Percentiles rank a stretch among this genome's conserved stretches.
These are phyloP conservation scores for Leishmania guyanensis DNA, from an alignment of 208 protist species.

Conservation along the genomic window DNA sequence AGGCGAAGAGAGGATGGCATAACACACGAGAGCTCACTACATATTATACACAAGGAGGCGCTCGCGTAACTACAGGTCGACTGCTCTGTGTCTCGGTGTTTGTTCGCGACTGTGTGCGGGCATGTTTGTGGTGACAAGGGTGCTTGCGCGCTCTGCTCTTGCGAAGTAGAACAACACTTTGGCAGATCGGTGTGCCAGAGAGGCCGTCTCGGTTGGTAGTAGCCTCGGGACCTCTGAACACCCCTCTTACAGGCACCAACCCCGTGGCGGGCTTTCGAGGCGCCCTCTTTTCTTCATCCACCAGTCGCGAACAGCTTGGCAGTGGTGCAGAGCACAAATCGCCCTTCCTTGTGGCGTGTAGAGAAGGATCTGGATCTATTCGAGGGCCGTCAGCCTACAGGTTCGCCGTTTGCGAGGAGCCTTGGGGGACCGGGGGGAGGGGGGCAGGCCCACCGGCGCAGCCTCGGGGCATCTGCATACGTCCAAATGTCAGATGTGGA, in stretches of 20 bases:
- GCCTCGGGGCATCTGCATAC: slow-evolving; percentile 1
- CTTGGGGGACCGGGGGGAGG: background rate
- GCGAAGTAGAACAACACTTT: background rate
- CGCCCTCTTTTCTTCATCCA: slow-evolving; percentile 16
- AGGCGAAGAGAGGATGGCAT: background rate
- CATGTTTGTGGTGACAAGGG: background rate
- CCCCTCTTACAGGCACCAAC: background rate
- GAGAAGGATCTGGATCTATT: background rate
- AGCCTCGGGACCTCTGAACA: background rate
- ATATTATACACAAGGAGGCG: background rate
- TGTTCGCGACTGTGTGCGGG: too few relatives aligned
- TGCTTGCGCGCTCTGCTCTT: background rate
- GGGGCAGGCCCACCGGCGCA: slow-evolving; percentile 10
- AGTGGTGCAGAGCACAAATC: background rate
- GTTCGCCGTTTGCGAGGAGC: background rate
- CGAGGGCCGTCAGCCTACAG: background rate
- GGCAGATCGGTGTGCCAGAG: background rate
- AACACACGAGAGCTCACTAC: background rate
- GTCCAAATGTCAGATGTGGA: slow-evolving; percentile 4
- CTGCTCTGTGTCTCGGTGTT: too few relatives aligned
- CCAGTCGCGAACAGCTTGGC: slow-evolving; percentile 5
- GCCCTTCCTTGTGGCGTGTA: background rate
- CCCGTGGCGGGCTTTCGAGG: background rate
- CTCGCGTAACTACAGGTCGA: background rate
- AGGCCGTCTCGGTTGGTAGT: background rate